Evolutionary conservation across 805 yeast genomes (phyloP), one percentile per base, ranked within the genome.

Genomic region (Saccharomyces mikatae): DNA sequence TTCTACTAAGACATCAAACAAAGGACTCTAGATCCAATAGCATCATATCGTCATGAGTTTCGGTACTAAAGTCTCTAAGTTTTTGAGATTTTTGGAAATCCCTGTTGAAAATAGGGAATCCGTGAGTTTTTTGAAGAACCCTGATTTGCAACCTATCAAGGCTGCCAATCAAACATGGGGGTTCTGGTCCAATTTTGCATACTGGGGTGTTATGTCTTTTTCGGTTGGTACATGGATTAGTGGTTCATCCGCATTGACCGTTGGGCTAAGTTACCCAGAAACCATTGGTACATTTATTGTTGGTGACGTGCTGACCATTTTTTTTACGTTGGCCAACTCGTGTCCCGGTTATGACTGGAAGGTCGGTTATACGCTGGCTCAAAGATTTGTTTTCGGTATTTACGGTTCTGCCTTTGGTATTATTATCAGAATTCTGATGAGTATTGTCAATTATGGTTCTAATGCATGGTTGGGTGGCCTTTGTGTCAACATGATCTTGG

Each of bases 291-390:
- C 75, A 22, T 72, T 72, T 48, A 70, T 75, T 32, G 58, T 80
- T n/a, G 82, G 79, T 31, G 80, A 79, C 62, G 58, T 75, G 4
- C 57, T 80, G 14, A 76, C 80, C 14, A 67, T 76, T 46, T 17
- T 69, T 4, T 72, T 75, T 54, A 76, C 82, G 14, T 59, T 76
- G 41, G 71, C 77, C 11, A 78, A 78, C 60, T 74, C 80, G 21
- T 72, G 69, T 51, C 80, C 78, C 0, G 84, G 84, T 47, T 62
- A 67, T 17, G 74, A 77, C 49, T 79, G 75, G 70, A 81, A 78
- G 62, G 73, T 77, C 47, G 80, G 80, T 9, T 77, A 69, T 59
- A 75, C 82, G 1, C 52, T 77, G 22, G 68, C 75, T 6, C 80
- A 75, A 59, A 65, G 82, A 62, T 69, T 76, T 30, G 71, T 74